Conservation (phyloP, 257 asterid species). For the Penstemon davidsonii region DNA sequence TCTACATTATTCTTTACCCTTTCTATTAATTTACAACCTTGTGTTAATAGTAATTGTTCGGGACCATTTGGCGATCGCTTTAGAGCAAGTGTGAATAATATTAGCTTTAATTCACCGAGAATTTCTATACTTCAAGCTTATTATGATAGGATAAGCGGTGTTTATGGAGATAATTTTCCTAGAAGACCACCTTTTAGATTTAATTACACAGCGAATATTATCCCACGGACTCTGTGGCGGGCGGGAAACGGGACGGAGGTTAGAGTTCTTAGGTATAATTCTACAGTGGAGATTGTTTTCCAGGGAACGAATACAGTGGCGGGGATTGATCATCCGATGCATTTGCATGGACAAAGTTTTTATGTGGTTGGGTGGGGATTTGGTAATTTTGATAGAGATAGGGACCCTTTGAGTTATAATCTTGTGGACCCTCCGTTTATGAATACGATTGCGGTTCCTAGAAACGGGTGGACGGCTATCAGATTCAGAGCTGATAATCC, state of each 20-base stretch:
- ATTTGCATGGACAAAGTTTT: slow-evolving; percentile 67
- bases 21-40: slow-evolving; percentile 40
- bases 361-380: slow-evolving; percentile 63
- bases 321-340: slow-evolving; percentile 68
- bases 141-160: slow-evolving; percentile 40
- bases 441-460: slow-evolving; percentile 40
- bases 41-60: slow-evolving; percentile 32
- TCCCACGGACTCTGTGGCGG: slow-evolving; percentile 18
- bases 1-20: slow-evolving; percentile 39
- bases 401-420: slow-evolving; percentile 45
- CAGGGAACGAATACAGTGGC: slow-evolving; percentile 49
- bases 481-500: slow-evolving; percentile 45
- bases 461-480: slow-evolving; percentile 39
- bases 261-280: slow-evolving; percentile 37
- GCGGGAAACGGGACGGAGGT: slow-evolving; percentile 37
- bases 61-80: slow-evolving; percentile 48
- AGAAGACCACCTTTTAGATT: slow-evolving; percentile 35
- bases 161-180: slow-evolving; percentile 45
- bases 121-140: slow-evolving; percentile 65
- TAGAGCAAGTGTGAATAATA: slow-evolving; percentile 60
- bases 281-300: slow-evolving; percentile 53
- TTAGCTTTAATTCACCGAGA: slow-evolving; percentile 41
- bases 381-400: slow-evolving; percentile 47
- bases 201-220: slow-evolving; percentile 40
- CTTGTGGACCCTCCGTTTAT: slow-evolving; percentile 42